Evolutionary conservation across 257 asterid genomes (phyloP).

Genomic region (Rehmannia glutinosa): DNA sequence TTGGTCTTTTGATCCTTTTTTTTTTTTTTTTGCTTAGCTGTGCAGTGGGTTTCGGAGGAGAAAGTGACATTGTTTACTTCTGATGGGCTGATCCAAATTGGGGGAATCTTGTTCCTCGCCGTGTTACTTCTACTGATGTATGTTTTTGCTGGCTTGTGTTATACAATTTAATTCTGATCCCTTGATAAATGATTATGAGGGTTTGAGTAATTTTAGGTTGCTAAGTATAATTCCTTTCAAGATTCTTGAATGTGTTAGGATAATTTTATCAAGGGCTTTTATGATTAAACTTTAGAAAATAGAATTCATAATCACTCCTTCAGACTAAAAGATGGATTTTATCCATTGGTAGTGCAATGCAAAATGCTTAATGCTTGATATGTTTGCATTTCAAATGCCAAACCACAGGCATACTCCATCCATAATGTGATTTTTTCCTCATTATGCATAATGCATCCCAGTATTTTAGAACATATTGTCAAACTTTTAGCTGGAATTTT

Average conservation of each 20-base stretch:
- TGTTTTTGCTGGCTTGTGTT: conserved; percentile 17
- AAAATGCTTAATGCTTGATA: conserved; percentile 4
- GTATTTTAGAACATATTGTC: no score
- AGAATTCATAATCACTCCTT: background rate
- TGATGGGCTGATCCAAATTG: conserved; percentile 89
- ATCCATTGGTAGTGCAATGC: no score
- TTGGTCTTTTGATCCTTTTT: background rate
- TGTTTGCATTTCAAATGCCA: no score
- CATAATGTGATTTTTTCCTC: no score
- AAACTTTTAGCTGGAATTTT: no score
- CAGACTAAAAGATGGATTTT: no score
- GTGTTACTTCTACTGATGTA: conserved; percentile 58
- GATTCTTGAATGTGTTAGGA: no score
- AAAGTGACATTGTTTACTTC: conserved; percentile 76
- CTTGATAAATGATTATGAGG: conserved; percentile 1
- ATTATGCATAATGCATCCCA: no score
- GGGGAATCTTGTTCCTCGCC: conserved; percentile 88
- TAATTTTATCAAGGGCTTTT: background rate
- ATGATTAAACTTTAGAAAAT: background rate
- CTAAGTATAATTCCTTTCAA: no score
- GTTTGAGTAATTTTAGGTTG: background rate
- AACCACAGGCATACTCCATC: no score
- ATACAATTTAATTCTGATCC: conserved; percentile 9
- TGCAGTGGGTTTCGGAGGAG: conserved; percentile 88
- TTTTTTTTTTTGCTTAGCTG: conserved; percentile 34